phyloP scores from a whole-genome alignment of 345 rosid genomes.

The Odontarrhena argentea region DNA sequence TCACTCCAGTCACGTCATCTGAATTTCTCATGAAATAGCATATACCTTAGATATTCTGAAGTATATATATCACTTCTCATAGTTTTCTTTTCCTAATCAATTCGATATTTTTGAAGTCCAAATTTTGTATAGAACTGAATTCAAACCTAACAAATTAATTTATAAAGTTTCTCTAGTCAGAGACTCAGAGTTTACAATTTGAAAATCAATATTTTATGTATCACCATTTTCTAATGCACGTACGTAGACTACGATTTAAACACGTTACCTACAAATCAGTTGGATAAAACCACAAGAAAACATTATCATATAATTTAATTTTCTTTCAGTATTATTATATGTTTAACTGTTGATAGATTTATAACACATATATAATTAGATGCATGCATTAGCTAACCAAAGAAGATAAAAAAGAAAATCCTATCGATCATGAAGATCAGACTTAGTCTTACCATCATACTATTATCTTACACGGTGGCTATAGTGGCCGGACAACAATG shows the following conservation, averaged over 20 bases:
- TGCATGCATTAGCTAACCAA: slow-evolving; percentile 1
- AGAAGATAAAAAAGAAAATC: slow-evolving; percentile 12
- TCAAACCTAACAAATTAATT: no score
- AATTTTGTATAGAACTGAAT: no score
- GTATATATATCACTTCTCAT: not conserved
- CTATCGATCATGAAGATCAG: slow-evolving; percentile 32
- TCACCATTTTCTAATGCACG: not conserved
- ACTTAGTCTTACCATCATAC: slow-evolving; percentile 18
- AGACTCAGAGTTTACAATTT: no score
- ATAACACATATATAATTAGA: not conserved
- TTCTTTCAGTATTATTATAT: slow-evolving; percentile 2
- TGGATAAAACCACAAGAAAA: slow-evolving; percentile 2
- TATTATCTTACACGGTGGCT: slow-evolving; percentile 29
- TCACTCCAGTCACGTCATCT: not conserved
- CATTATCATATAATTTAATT: not conserved
- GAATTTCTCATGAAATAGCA: not conserved
- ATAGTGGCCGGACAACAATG: slow-evolving; percentile 39
- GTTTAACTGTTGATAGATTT: not conserved
- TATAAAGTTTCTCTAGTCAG: not conserved
- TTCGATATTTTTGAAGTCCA: not conserved
- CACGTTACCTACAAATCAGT: slow-evolving; percentile 12
- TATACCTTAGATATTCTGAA: not conserved
- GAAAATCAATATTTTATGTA: not conserved
- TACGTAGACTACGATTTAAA: not conserved
- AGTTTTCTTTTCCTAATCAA: not conserved